These are phyloP conservation scores for Urochloa ruziziensis DNA, from an alignment of 176 grass and related monocot genomes.

Conservation along the genomic window DNA sequence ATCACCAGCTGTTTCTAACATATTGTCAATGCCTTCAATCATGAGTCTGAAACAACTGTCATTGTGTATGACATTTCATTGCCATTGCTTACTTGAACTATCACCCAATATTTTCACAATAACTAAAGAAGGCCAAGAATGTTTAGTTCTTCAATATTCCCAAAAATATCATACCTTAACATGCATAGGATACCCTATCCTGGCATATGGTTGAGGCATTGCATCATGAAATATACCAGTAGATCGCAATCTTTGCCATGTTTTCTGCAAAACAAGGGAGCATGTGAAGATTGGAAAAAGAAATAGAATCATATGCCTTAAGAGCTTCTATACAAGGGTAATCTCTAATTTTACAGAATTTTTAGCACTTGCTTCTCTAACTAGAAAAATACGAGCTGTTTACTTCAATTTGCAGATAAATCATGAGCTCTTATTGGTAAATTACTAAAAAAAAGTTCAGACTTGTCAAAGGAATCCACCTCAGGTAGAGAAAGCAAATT, in stretches of 20 bases:
- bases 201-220: slow-evolving; percentile 64
- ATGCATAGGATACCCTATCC: slow-evolving; percentile 79
- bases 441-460: not conserved
- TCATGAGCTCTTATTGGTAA: slow-evolving; percentile 5
- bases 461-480: slow-evolving; percentile 40
- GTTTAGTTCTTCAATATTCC: not conserved
- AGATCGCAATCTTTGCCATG: slow-evolving; percentile 76
- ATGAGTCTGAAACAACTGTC: not conserved
- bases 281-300: not conserved
- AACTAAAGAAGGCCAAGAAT: not conserved
- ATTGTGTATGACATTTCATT: not conserved
- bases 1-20: not conserved
- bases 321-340: not conserved
- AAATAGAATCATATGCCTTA: not conserved
- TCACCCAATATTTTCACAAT: not conserved
- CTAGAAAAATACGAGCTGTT: not conserved
- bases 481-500: slow-evolving; percentile 72
- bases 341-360: not conserved
- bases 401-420: not conserved
- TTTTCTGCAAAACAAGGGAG: slow-evolving; percentile 62
- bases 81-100: not conserved
- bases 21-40: not conserved
- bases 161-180: slow-evolving; percentile 66
- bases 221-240: slow-evolving; percentile 76
- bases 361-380: slow-evolving; percentile 4